Evolutionary conservation across 139 green algal species (phyloP).

Genomic region (Bryopsis sp.): DNA sequence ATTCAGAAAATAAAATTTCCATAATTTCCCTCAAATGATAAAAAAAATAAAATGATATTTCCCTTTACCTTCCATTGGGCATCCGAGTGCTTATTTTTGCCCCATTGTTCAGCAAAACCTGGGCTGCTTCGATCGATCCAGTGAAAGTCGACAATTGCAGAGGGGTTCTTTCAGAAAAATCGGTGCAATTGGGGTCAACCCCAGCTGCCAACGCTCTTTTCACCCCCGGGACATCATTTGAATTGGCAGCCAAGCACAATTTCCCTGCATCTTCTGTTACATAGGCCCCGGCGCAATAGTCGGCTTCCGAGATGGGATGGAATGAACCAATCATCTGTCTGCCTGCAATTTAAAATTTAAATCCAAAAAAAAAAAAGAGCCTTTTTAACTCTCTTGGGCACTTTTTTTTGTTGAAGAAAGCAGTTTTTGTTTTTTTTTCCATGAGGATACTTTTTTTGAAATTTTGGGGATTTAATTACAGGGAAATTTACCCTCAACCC

Average conservation of each 20-base stretch:
- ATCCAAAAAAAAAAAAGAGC: too few species aligned
- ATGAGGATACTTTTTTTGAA: too few species aligned
- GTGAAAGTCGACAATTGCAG: neutral
- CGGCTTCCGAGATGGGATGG: neutral
- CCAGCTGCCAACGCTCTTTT: neutral
- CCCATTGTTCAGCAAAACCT: neutral
- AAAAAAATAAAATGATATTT: too few species aligned
- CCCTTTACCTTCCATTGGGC: neutral
- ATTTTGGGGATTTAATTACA: too few species aligned
- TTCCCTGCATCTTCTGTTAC: neutral
- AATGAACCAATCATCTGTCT: constrained; percentile 16
- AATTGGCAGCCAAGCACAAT: constrained; percentile 3
- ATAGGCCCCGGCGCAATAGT: neutral
- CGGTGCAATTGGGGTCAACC: neutral
- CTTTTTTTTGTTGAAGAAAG: too few species aligned
- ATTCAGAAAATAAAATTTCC: too few species aligned
- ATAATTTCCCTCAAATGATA: too few species aligned
- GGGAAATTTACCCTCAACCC: too few species aligned
- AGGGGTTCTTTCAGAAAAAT: neutral
- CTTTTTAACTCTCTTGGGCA: too few species aligned
- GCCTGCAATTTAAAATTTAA: too few species aligned
- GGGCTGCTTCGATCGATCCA: neutral
- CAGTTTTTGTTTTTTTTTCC: too few species aligned
- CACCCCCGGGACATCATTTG: neutral
- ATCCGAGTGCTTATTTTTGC: neutral